phyloP scores from a whole-genome alignment of 192 early-diverging fungal species.

The Coemansia sp. region DNA sequence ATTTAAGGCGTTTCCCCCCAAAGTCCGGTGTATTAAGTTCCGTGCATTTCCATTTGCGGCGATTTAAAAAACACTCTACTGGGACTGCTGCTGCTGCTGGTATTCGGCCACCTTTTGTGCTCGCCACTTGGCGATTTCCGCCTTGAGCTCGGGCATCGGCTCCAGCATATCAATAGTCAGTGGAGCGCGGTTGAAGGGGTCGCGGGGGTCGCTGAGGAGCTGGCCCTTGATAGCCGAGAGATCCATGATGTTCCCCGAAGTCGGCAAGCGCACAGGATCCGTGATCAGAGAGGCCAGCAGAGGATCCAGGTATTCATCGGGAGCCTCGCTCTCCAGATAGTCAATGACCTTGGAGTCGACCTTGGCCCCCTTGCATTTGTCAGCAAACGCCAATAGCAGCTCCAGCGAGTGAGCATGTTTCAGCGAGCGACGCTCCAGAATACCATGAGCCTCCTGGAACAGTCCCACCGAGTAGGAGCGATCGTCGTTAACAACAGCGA shows the following conservation, averaged over 20 bases:
- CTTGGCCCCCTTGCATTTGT: slow-evolving; percentile 68
- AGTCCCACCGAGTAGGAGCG: slow-evolving; percentile 77
- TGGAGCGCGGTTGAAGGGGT: slow-evolving; percentile 93
- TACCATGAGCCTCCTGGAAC: slow-evolving; percentile 72
- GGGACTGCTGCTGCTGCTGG: not conserved
- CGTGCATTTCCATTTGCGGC: not conserved
- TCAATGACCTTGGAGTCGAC: slow-evolving; percentile 64
- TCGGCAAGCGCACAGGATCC: slow-evolving; percentile 90
- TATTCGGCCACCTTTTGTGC: slow-evolving; percentile 29
- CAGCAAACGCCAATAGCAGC: slow-evolving; percentile 65
- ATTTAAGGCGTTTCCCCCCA: not conserved
- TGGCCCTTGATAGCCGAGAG: slow-evolving; percentile 85
- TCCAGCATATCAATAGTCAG: slow-evolving; percentile 83
- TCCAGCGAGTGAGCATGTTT: slow-evolving; percentile 65
- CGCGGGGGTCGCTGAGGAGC: slow-evolving; percentile 80
- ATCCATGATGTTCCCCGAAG: slow-evolving; percentile 78
- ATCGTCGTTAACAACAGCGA: slow-evolving; percentile 79
- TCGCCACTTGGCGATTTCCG: slow-evolving; percentile 42
- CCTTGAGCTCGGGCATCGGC: slow-evolving; percentile 65
- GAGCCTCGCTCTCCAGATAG: slow-evolving; percentile 77
- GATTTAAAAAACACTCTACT: not conserved
- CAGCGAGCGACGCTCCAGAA: slow-evolving; percentile 64
- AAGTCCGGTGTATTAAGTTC: not conserved
- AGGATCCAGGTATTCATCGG: slow-evolving; percentile 91
- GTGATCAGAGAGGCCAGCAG: slow-evolving; percentile 84